Base-by-base conservation (phyloP, 345 rosid genomes). In the Nephelium lappaceum region DNA sequence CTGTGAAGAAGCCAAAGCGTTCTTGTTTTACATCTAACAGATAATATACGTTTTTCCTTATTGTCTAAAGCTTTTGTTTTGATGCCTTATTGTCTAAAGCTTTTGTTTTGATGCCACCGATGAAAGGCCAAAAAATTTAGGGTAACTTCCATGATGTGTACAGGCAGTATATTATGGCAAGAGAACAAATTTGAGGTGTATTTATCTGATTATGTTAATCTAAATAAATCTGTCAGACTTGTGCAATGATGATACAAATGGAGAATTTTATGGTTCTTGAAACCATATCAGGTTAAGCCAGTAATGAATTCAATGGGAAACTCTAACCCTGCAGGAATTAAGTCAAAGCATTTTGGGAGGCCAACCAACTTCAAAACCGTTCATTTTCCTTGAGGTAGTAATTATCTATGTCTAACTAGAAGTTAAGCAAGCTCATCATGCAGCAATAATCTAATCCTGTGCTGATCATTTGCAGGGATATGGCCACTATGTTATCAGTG, bases 311-410 rank as follows among this genome's bases (percentile, higher is more conserved):
- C 24, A 61, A n/a, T 39, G 65, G 80, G 43, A 58, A 49, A 63
- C 16, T 70, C 62, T 45, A 47, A 76, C 43, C 69, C 51, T 79
- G 86, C 84, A 91, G 95, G 92, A 91, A 73, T 67, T 88, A 78
- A 85, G 84, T 81, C 83, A 83, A 80, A 88, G 89, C 85, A 85
- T 88, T 77, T 76, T 88, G 77, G 85, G 84, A 74, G 88, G 88
- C 43, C 88, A 83, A 76, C 76, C 82, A 31, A 8, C 73, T 72
- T 71, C 85, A 58, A 76, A 41, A 69, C 92, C 90, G 77, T 73
- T 88, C 58, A 70, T 81, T 75, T 84, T 81, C 70, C 71, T 86
- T 6, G 87, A 90, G 93, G 93, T 90, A 80, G 60, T 25, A 12
- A 16, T 45, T 42, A 39, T 31, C 5, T n/a, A 1, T 41, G 31